Evolutionary conservation across 1,139 yeast species (phyloP).

Genomic region (Lodderomyces jiufengensis): DNA sequence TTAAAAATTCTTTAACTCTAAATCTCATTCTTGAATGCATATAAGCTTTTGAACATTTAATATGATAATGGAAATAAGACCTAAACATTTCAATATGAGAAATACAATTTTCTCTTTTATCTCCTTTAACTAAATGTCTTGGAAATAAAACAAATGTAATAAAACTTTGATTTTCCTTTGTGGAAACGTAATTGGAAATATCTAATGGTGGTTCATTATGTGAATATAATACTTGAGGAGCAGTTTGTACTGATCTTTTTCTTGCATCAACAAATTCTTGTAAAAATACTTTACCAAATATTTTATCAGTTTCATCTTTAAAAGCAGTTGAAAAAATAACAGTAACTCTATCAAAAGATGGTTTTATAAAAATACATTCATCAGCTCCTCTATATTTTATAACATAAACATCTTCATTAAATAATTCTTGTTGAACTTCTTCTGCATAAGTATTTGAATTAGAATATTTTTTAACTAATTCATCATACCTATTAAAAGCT

Average conservation of each 20-base stretch:
- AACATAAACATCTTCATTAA: conserved; percentile 60
- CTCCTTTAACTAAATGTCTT: conserved; percentile 66
- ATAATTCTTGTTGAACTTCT: conserved; percentile 45
- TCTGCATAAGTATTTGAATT: conserved; percentile 47
- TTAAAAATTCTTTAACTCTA: conserved; percentile 88
- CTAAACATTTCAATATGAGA: conserved; percentile 89
- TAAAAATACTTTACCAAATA: conserved; percentile 89
- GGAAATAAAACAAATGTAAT: conserved; percentile 75
- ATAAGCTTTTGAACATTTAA: conserved; percentile 96
- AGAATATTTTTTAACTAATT: conserved; percentile 55
- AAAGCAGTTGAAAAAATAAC: conserved; percentile 92
- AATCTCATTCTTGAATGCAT: conserved; percentile 98
- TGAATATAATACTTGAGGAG: conserved; percentile 94
- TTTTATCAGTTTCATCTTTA: conserved; percentile 95
- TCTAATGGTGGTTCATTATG: conserved; percentile 93
- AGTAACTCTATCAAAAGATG: conserved; percentile 94
- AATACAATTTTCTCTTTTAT: conserved; percentile 77
- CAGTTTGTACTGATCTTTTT: conserved; percentile 92
- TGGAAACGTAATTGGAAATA: conserved; percentile 43
- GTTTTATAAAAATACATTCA: conserved; percentile 86
- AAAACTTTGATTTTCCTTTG: conserved; percentile 57
- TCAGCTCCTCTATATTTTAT: conserved; percentile 83
- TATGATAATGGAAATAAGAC: conserved; percentile 96
- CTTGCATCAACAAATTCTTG: conserved; percentile 98
- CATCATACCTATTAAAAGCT: conserved; percentile 79